Conservation (phyloP, 176 grass and related monocot species). For the Triticum monococcum region DNA sequence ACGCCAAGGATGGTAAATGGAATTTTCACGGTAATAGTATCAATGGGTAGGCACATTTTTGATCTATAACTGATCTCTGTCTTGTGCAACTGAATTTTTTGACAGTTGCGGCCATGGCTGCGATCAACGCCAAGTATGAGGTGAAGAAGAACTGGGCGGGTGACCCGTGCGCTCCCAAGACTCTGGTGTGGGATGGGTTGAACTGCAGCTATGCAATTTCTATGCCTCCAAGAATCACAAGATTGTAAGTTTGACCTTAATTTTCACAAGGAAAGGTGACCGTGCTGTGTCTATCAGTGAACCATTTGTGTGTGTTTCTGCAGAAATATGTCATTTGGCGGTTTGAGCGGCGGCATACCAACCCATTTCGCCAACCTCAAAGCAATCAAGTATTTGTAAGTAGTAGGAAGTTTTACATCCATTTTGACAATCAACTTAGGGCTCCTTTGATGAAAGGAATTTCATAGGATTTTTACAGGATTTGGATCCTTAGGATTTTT, state of each 20-base stretch:
- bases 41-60: background rate
- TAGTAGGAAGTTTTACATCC: background rate
- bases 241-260: constrained; percentile 42
- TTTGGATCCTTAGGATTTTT: too few relatives aligned
- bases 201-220: constrained; percentile 42
- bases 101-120: constrained; percentile 45
- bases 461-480: too few relatives aligned
- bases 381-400: constrained; percentile 48
- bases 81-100: background rate
- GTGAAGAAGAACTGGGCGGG: constrained; percentile 53
- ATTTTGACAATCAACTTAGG: background rate
- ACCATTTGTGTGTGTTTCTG: constrained; percentile 4
- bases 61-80: background rate
- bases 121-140: constrained; percentile 36
- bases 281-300: too few relatives aligned
- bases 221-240: constrained; percentile 45
- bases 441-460: too few relatives aligned
- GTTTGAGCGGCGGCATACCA: constrained; percentile 48
- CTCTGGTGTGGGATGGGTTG: constrained; percentile 31
- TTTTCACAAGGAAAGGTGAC: background rate
- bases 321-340: constrained; percentile 50
- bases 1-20: constrained; percentile 33
- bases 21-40: background rate
- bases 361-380: constrained; percentile 46
- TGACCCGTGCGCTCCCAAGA: constrained; percentile 51